A percentile compares a stretch with the other conserved stretches of the same genome.
phyloP scores from a whole-genome alignment of 2,329 filamentous ascomycete species.

The Hymenoscyphus salicellus region DNA sequence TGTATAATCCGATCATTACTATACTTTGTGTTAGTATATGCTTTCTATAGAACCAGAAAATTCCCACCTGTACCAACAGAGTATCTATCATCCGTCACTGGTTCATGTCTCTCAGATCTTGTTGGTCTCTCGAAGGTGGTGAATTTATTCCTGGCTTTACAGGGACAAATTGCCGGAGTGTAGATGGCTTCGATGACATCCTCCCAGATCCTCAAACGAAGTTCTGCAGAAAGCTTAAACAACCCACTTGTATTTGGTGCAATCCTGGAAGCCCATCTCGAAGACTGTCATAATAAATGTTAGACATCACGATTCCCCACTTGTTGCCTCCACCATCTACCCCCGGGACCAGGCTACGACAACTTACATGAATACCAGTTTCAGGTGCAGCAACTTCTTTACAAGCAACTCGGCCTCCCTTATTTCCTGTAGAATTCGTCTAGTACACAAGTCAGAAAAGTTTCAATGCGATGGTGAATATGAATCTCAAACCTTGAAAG shows the following conservation, averaged over 20 bases:
- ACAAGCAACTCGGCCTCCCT: not conserved
- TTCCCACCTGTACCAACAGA: not conserved
- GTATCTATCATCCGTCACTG: not conserved
- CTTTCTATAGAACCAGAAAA: too few species aligned
- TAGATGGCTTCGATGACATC: not conserved
- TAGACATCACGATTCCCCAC: not conserved
- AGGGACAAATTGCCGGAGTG: not conserved
- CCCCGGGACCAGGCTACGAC: too few species aligned
- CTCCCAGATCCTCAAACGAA: not conserved
- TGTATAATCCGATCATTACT: not conserved
- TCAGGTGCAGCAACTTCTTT: not conserved
- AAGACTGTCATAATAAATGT: not conserved
- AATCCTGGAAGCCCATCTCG: not conserved
- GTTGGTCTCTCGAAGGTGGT: too few species aligned
- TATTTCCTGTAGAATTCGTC: not conserved
- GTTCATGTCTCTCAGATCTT: not conserved
- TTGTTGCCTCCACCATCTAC: too few species aligned
- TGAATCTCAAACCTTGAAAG: not conserved
- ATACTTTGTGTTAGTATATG: not conserved
- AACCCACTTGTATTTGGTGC: not conserved
- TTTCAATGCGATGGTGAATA: not conserved
- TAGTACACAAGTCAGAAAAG: not conserved
- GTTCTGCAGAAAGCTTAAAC: not conserved
- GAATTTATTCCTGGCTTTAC: not conserved
- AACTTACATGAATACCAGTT: not conserved